These are phyloP conservation scores for Isatis lusitanica DNA, from an alignment of 441 rosid species.

Conservation along the genomic window DNA sequence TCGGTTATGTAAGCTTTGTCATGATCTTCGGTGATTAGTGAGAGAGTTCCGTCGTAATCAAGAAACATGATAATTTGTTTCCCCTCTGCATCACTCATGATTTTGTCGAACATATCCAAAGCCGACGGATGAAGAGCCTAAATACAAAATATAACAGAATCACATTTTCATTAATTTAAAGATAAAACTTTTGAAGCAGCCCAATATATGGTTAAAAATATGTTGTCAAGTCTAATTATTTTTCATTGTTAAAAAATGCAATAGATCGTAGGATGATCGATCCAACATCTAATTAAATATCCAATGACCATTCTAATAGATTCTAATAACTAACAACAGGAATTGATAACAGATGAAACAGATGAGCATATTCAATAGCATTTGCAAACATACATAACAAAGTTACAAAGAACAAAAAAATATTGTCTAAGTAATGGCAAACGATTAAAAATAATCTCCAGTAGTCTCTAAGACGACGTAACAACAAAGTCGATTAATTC, in stretches of 20 bases:
- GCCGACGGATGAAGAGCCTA: constrained; percentile 51
- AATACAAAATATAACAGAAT: background rate
- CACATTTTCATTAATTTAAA: background rate
- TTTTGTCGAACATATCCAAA: constrained; percentile 48
- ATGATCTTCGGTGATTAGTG: constrained; percentile 59
- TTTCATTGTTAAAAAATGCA: no score
- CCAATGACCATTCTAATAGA: background rate
- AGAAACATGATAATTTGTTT: constrained; percentile 61
- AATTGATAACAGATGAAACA: background rate
- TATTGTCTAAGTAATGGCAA: background rate
- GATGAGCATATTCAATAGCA: no score
- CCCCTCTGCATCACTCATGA: constrained; percentile 45
- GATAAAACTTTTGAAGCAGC: background rate
- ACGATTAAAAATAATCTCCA: background rate
- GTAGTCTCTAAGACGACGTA: background rate
- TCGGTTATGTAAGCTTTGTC: constrained; percentile 57
- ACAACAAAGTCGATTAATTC: background rate
- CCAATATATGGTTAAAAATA: no score
- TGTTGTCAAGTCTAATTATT: no score
- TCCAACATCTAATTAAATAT: background rate
- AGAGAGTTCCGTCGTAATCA: constrained; percentile 67
- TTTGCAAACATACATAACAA: no score
- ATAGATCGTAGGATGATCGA: background rate
- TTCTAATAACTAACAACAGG: background rate
- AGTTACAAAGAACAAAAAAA: background rate